Base-by-base conservation (phyloP, 2,329 filamentous ascomycete genomes). In the Ustulina deusta region DNA sequence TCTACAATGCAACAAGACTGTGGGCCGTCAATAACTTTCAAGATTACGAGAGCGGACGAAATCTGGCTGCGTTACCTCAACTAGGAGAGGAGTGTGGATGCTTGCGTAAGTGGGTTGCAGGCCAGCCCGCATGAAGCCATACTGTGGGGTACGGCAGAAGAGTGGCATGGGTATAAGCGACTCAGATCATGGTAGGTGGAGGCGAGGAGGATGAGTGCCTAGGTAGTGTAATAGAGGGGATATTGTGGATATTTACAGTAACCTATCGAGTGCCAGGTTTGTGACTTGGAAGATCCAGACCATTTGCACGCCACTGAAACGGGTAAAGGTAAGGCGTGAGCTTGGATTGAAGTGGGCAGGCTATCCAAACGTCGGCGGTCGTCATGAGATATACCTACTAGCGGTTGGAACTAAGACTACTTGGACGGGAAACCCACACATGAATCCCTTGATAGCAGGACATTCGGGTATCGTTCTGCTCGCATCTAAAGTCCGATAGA, bases 41-140 rank as follows among this genome's bases (percentile, higher is more conserved):
- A 17, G 44, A 40, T 44, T 25, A 34, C 44, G 25, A 51, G 59
- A 58, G 52, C 51, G 42, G 52, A 11, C 25, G 42, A 27, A 63
- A 61, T 36, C 51, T 63, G 54, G 66, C 36, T 57, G 63, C 29
- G 57, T 64, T 20, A 59, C 51, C 58, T 60, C 54, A 36, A 51
- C 49, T 10, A 59, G 64, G 44, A 44, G 52, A 13, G 61, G 27
- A 49, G 55, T 34, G 46, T 64, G 61, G 10, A 25, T 62, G 49
- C 46, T 56, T 59, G 65, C 65, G 56, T 61, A 68, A 68, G 68
- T 64, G 48, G 57, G 64, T 57, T 63, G 64, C 40, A 61, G 61
- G 42, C 46, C 59, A 58, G 65, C 60, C 68, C 61, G 57, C 46
- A 52, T 55, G 60, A 70, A 70, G 62, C 68, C 59, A 62, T 60